phyloP scores from a whole-genome alignment of 441 rosid species.

The Euphorbia celastroides region DNA sequence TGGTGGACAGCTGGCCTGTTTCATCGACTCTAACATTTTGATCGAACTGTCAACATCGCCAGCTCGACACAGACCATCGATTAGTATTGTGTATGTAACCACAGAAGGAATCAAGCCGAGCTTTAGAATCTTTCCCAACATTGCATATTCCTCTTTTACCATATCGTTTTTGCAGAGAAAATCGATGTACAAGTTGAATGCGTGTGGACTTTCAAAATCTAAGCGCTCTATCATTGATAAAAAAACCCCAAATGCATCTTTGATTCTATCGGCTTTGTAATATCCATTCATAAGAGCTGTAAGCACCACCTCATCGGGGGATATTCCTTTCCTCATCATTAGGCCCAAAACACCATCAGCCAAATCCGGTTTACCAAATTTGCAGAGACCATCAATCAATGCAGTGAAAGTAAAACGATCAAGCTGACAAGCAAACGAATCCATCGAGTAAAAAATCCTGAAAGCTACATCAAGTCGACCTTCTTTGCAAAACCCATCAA shows the following conservation, averaged over 20 bases:
- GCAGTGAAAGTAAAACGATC: constrained; percentile 30
- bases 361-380: constrained; percentile 27
- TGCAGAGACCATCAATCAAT: constrained; percentile 33
- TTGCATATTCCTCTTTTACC: constrained; percentile 35
- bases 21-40: constrained; percentile 31
- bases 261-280: constrained; percentile 30
- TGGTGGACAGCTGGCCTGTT: constrained; percentile 37
- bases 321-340: constrained; percentile 36
- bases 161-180: constrained; percentile 34
- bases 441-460: constrained; percentile 33
- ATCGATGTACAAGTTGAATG: constrained; percentile 36
- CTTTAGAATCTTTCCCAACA: constrained; percentile 37
- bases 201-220: constrained; percentile 31
- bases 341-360: constrained; percentile 32
- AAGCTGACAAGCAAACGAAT: constrained; percentile 24
- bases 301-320: constrained; percentile 36
- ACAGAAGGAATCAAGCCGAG: constrained; percentile 44
- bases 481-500: constrained; percentile 29
- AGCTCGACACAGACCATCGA: constrained; percentile 34
- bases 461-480: constrained; percentile 32
- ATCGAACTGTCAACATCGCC: constrained; percentile 30
- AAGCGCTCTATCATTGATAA: constrained; percentile 28
- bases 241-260: constrained; percentile 29
- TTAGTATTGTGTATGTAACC: constrained; percentile 41
- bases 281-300: constrained; percentile 44